Evolutionary conservation across 441 rosid genomes (phyloP).

Genomic region (Gossypium davidsonii): DNA sequence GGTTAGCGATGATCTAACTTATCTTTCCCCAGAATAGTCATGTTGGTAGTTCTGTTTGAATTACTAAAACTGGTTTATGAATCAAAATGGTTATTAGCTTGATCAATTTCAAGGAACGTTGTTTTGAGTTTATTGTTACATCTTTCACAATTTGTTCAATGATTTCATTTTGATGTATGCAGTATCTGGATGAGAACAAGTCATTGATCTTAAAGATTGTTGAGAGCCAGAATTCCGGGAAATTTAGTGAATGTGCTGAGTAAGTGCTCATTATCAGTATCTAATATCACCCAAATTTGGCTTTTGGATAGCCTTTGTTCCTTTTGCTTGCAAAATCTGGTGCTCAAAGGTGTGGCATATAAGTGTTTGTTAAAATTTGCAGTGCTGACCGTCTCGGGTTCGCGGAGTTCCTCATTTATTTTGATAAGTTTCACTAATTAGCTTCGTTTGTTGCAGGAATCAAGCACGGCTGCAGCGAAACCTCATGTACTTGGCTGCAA

Average conservation of each 20-base stretch:
- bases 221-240: constrained; percentile 92
- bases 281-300: neutral
- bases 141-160: neutral
- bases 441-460: constrained; percentile 45
- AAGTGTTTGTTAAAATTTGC: too few relatives aligned
- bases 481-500: constrained; percentile 95
- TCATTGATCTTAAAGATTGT: constrained; percentile 95
- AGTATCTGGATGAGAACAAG: constrained; percentile 98
- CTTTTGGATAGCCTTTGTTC: too few relatives aligned
- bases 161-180: constrained; percentile 23
- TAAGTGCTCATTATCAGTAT: constrained; percentile 31
- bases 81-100: neutral
- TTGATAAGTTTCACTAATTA: neutral
- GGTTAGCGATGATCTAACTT: too few relatives aligned
- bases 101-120: neutral
- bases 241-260: constrained; percentile 91
- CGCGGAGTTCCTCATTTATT: too few relatives aligned
- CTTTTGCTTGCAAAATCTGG: neutral
- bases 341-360: too few relatives aligned
- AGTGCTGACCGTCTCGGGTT: too few relatives aligned
- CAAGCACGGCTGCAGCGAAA: constrained; percentile 92
- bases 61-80: neutral
- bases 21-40: neutral
- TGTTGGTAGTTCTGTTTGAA: neutral
- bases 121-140: neutral